Evolutionary conservation across 331 rosid genomes (phyloP), one percentile per base, ranked within the genome.

Genomic region (Stylosanthes scabra): DNA sequence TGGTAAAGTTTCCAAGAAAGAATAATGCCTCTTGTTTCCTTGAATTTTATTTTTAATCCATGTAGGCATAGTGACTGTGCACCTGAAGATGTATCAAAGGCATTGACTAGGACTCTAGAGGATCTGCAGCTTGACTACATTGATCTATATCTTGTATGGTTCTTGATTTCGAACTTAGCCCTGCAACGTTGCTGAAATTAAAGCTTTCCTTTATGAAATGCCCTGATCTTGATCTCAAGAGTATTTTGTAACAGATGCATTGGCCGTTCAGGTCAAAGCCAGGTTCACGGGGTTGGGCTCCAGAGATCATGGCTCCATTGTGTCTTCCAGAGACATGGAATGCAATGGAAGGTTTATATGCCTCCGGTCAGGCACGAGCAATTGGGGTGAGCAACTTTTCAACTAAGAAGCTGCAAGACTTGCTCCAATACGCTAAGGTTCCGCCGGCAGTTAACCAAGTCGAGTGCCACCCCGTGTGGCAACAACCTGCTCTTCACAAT

Each of bases 371-470:
- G 77, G 97, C 92, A 25, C 92, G 92, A 0, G 89, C 94, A 1
- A 83, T 88, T 0, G 97, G 93, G 0, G 92, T 88, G 54, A 86
- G 96, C 83, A 87, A 90, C 82, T 90, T 86, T 69, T 90, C 93
- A 1, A 86, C 93, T 9, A 90, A 84, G 87, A 90, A 90, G 83
- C 88, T 90, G 41, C 92, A 91, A 73, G 89, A 86, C 81, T 62
- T 91, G 76, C 85, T 88, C 31, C 42, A 73, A 72, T 80, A 70
- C 65, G 90, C 90, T 11, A 86, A 86, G 83, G 72, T 88, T 78
- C 89, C 86, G 51, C 94, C 97, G 15, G 92, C 97, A 45, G 97
- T 88, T 15, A 82, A 85, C 79, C 94, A 88, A 83, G 94, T 88
- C 9, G 94, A 86, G 78, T 83, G 82, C 70, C 84, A 79, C 45